Percentiles rank a stretch among this genome's conserved stretches.
phyloP scores from a whole-genome alignment of 352 stramenopile genomes.

The Globisporangium lucens region DNA sequence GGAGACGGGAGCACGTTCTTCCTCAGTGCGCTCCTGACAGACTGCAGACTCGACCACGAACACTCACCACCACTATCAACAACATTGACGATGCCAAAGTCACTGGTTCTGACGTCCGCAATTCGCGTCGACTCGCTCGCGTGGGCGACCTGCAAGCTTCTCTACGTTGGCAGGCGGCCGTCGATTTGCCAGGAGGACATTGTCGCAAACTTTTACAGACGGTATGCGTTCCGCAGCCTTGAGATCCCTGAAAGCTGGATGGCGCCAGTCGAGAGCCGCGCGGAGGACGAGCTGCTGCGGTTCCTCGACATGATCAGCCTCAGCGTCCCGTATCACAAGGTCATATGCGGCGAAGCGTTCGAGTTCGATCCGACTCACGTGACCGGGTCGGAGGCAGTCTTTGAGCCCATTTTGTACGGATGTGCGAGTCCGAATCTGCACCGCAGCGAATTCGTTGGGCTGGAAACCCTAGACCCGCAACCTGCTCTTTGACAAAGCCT shows the following conservation, averaged over 20 bases:
- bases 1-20: constrained; percentile 23
- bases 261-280: not conserved
- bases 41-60: constrained; percentile 22
- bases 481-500: constrained; percentile 17
- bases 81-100: not conserved
- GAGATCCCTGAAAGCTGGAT: constrained; percentile 4
- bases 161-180: not conserved
- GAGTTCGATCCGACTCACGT: constrained; percentile 8
- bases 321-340: constrained; percentile 15
- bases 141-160: constrained; percentile 16
- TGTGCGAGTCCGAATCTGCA: constrained; percentile 26
- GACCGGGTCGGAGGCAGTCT: constrained; percentile 2
- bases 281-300: constrained; percentile 20
- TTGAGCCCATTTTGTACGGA: constrained; percentile 19
- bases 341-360: constrained; percentile 23
- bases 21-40: constrained; percentile 25
- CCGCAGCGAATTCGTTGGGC: constrained; percentile 15
- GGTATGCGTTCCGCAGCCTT: constrained; percentile 15
- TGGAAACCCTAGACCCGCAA: constrained; percentile 15
- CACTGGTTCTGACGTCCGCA: not conserved
- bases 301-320: constrained; percentile 23
- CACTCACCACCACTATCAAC: not conserved
- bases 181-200: constrained; percentile 23
- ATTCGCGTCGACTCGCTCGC: constrained; percentile 13
- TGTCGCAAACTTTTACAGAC: constrained; percentile 16